Evolutionary conservation across 306 rosid species (phyloP).

Genomic region (Cicer arietinum): DNA sequence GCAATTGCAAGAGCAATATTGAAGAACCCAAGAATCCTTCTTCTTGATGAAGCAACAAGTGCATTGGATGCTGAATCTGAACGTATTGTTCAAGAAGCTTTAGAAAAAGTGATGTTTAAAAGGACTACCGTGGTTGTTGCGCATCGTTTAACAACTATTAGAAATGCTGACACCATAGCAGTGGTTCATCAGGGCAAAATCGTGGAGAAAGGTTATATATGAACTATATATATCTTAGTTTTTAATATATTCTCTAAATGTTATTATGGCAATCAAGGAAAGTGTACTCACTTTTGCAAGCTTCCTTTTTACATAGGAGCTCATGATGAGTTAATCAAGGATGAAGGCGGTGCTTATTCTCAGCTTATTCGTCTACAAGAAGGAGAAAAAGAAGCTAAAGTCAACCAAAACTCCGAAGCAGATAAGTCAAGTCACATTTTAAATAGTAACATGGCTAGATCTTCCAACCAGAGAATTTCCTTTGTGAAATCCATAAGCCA

Average conservation of each 20-base stretch:
- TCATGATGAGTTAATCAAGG: slow-evolving; percentile 64
- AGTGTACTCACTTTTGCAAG: slow-evolving; percentile 23
- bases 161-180: slow-evolving; percentile 80
- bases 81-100: slow-evolving; percentile 88
- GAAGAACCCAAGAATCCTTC: slow-evolving; percentile 87
- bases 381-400: slow-evolving; percentile 51
- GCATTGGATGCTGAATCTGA: slow-evolving; percentile 93
- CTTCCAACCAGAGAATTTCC: slow-evolving; percentile 44
- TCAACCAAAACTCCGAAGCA: slow-evolving; percentile 18
- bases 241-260: background rate
- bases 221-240: background rate
- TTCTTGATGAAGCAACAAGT: slow-evolving; percentile 96
- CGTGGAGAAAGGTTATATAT: slow-evolving; percentile 68
- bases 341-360: slow-evolving; percentile 76
- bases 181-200: slow-evolving; percentile 89
- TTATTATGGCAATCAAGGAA: background rate
- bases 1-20: slow-evolving; percentile 94
- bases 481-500: slow-evolving; percentile 51
- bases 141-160: slow-evolving; percentile 87
- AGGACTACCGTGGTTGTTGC: slow-evolving; percentile 89
- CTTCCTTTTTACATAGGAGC: slow-evolving; percentile 59
- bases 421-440: slow-evolving; percentile 40
- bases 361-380: slow-evolving; percentile 83
- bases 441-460: slow-evolving; percentile 17
- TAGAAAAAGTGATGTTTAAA: slow-evolving; percentile 65